phyloP scores from a whole-genome alignment of 768 basidiomycete genomes.

The Boletus tylopilopsis region DNA sequence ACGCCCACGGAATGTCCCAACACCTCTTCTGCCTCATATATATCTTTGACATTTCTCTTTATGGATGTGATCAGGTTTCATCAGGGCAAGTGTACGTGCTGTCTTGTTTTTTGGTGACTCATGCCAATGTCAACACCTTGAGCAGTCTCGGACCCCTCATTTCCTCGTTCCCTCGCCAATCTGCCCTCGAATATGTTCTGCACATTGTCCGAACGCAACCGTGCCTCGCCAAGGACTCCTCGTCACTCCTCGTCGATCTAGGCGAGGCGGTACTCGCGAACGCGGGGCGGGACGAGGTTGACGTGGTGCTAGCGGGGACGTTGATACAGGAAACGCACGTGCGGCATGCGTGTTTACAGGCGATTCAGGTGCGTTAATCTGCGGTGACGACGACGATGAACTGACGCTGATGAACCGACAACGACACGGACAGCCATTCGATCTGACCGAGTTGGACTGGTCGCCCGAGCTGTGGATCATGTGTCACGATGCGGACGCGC shows the following conservation, averaged over 20 bases:
- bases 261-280: constrained; percentile 67
- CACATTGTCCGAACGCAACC: not conserved
- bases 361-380: constrained; percentile 62
- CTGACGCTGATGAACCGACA: not conserved
- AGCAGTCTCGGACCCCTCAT: not conserved
- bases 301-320: constrained; percentile 26
- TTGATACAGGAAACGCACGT: constrained; percentile 31
- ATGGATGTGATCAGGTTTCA: too few species aligned
- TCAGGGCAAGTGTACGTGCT: too few species aligned
- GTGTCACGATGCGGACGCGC: constrained; percentile 84
- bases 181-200: not conserved
- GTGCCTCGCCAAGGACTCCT: not conserved
- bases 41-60: too few species aligned
- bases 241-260: constrained; percentile 74
- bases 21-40: too few species aligned
- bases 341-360: constrained; percentile 84
- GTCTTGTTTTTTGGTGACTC: too few species aligned
- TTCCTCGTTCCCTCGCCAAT: not conserved
- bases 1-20: too few species aligned
- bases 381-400: too few species aligned
- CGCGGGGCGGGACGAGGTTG: constrained; percentile 59
- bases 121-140: too few species aligned
- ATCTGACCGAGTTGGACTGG: constrained; percentile 93
- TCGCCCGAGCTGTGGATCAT: constrained; percentile 85
- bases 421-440: constrained; percentile 69